A percentile compares a stretch with the other conserved stretches of the same genome.
phyloP scores from a whole-genome alignment of 2,329 filamentous ascomycete genomes.

The Aspergillus ustus region DNA sequence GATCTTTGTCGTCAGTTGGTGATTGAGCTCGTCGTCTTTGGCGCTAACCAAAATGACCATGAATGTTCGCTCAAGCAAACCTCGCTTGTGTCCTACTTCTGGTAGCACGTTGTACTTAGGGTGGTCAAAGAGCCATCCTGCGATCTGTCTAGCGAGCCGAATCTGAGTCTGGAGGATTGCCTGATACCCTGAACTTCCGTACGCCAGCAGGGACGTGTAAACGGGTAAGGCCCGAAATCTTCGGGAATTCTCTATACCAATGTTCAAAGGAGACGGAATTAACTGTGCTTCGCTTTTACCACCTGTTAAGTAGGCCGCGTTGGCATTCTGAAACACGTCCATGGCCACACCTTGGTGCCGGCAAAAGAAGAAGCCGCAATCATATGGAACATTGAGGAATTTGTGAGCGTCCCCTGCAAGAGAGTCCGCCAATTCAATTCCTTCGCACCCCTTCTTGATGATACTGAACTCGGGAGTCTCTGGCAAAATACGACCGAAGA shows the following conservation, averaged over 20 bases:
- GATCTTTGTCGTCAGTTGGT: slow-evolving; percentile 69
- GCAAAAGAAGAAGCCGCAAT: slow-evolving; percentile 87
- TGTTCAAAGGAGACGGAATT: slow-evolving; percentile 82
- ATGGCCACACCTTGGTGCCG: slow-evolving; percentile 63
- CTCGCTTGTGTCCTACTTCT: slow-evolving; percentile 36
- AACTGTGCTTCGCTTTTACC: slow-evolving; percentile 37
- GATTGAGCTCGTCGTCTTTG: slow-evolving; percentile 66
- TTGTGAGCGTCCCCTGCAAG: slow-evolving; percentile 89
- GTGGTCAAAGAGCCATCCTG: slow-evolving; percentile 64
- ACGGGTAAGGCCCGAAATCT: slow-evolving; percentile 89
- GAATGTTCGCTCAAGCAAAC: slow-evolving; percentile 60
- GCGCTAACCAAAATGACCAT: slow-evolving; percentile 81
- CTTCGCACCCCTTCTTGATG: slow-evolving; percentile 58
- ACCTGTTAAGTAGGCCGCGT: slow-evolving; percentile 75
- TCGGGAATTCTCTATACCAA: slow-evolving; percentile 88
- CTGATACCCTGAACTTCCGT: slow-evolving; percentile 71
- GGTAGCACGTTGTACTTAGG: slow-evolving; percentile 71
- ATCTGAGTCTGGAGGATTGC: slow-evolving; percentile 75
- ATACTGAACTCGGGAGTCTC: slow-evolving; percentile 59
- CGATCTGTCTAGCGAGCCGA: slow-evolving; percentile 69
- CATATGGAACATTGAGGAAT: slow-evolving; percentile 92
- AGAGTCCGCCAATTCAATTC: slow-evolving; percentile 81
- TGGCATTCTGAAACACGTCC: slow-evolving; percentile 78
- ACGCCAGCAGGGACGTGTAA: slow-evolving; percentile 77
- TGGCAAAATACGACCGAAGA: slow-evolving; percentile 73